Evolutionary conservation across 495 filamentous ascomycete species (phyloP), one percentile per base, ranked within the genome.

Genomic region (Penicilliopsis zonata): DNA sequence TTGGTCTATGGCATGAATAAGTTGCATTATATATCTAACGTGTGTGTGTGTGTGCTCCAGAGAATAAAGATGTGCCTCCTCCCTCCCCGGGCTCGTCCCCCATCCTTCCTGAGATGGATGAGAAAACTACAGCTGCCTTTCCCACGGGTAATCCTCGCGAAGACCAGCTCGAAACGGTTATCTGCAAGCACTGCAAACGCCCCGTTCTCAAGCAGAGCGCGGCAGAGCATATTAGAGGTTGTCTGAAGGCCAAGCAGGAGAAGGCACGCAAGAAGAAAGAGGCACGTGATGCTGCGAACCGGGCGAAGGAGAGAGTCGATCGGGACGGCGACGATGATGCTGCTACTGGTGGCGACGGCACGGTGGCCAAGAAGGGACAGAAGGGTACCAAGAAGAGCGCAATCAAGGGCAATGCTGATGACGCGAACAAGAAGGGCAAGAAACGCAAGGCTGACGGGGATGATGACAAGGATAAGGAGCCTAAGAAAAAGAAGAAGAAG

Each of bases 401-500:
- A 0, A 70, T 57, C 12, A 81, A 80, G 59, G 70, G 70, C 0
- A 65, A 50, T 34, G 75, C 77, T 25, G 63, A 64, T 20, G 70
- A 70, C 28, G 70, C 65, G 0, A 69, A 69, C 5, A 79, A 74
- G 45, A 86, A 81, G 53, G 77, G 77, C 19, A 95, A 94, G 74
- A 96, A 95, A 68, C 70, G 88, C 34, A 96, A 96, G 62, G 78
- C 86, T 18, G 86, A 88, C 30, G 25, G 5, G 4, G 79, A 63
- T 35, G 80, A 85, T 29, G 73, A 72, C 29, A 76, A 74, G 38
- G 53, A 52, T 37, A 74, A 75, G 49, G 81, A 76, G 39, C 74
- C 79, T 4, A 95, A 95, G 72, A 94, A 94, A 60, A 86, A 90
- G 47, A 71, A 73, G 59, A 94, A 94, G 58, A 90, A 95, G 55